Base-by-base conservation (phyloP, 371 early-diverging fungal species). In the Mucor velutinosus region DNA sequence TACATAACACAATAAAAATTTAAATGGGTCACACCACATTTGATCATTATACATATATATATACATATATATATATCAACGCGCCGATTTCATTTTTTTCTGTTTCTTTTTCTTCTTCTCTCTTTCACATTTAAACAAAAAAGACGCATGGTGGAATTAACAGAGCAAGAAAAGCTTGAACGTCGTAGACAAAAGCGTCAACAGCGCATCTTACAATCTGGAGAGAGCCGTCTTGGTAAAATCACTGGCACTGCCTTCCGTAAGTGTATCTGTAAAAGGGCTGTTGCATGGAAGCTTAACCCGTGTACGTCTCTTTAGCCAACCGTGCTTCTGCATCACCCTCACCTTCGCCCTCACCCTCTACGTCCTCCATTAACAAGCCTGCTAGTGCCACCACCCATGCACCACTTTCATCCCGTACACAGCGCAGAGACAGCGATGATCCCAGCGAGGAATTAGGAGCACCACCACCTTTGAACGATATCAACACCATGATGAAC, bases 131-230 rank as follows among this genome's bases (percentile, higher is more conserved):
- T 30, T 30, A 15, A 25, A 30, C 17, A 62, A 27, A 32, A 56
- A 41, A 8, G 7, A 33, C 39, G 30, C 21, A 76, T 78, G 79
- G 62, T 66, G 62, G 79, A 76, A 71, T 70, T 84, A 77, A 65
- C 84, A 21, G 82, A 84, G 59, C 83, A 83, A 66, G 84, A 84
- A 70, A 87, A 88, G 60, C 66, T 76, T 14, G 85, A 86, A 68
- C 77, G 84, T 47, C 85, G 89, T 62, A 84, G 89, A 51, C 85
- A 86, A 66, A 82, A 83, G 51, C 77, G 89, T 14, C 86, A 87
- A 65, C 85, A 86, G 70, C 80, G 80, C 65, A 89, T 89, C 61
- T 76, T 87, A 43, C 81, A 85, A 8, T 77, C 84, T 19, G 86
- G 86, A 23, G 85, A 80, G 49, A 83, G 85, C 66, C 77, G 89